Evolutionary conservation across 208 protist species (phyloP).

Genomic region (Acanthamoeba culbertsoni): DNA sequence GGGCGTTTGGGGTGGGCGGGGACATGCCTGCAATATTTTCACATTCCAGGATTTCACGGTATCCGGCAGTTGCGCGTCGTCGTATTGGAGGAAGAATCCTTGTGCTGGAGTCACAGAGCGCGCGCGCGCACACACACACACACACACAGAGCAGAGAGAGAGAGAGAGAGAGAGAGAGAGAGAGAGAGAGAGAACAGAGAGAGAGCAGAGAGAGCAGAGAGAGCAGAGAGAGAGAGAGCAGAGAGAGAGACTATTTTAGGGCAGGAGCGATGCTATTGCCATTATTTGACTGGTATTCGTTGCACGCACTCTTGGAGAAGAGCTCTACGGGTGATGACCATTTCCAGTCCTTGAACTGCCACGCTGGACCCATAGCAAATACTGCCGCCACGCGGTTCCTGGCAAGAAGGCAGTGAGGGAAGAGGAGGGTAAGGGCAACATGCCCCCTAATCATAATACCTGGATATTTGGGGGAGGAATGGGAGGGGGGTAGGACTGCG

Average conservation of each 20-base stretch:
- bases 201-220: no score
- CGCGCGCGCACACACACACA: no score
- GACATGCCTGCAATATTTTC: not conserved
- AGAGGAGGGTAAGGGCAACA: not conserved
- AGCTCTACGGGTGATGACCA: slow-evolving; percentile 1
- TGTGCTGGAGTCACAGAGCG: not conserved
- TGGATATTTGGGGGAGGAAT: not conserved
- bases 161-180: no score
- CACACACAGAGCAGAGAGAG: no score
- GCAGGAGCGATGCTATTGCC: not conserved
- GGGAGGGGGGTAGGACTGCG: not conserved
- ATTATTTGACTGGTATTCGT: not conserved
- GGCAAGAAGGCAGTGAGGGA: not conserved
- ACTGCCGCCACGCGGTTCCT: slow-evolving; percentile 16
- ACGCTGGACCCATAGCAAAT: not conserved
- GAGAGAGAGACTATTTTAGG: no score
- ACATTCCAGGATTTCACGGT: slow-evolving; percentile 34
- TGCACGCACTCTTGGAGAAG: not conserved
- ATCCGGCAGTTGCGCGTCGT: not conserved
- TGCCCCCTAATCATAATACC: not conserved
- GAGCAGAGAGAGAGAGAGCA: no score
- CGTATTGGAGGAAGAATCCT: not conserved
- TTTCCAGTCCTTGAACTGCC: slow-evolving; percentile 48
- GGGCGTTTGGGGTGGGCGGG: not conserved
- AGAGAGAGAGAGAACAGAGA: no score